Conservation (phyloP, 305 asterid genomes). For the Fraxinus latifolia region DNA sequence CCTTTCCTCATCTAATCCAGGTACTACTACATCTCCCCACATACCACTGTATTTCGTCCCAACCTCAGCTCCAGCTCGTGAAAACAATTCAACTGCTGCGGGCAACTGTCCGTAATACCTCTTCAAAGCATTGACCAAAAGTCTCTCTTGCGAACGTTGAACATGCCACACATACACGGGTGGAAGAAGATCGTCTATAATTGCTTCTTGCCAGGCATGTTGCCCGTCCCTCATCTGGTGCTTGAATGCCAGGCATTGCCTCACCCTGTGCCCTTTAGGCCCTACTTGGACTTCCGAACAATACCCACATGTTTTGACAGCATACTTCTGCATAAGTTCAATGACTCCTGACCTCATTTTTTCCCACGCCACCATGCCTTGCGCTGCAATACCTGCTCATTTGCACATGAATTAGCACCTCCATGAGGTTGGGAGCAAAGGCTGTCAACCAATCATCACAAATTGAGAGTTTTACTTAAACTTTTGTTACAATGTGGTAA, state of each 20-base stretch:
- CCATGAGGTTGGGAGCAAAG: not conserved
- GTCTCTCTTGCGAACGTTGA: slow-evolving; percentile 8
- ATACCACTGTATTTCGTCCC: slow-evolving; percentile 33
- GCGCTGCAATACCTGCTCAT: slow-evolving; percentile 45
- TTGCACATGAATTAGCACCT: not conserved
- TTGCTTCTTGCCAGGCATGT: slow-evolving; percentile 79
- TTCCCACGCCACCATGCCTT: slow-evolving; percentile 56
- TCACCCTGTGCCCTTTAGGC: slow-evolving; percentile 70
- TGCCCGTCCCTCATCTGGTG: slow-evolving; percentile 86
- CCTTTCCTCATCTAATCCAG: slow-evolving; percentile 52
- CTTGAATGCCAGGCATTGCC: slow-evolving; percentile 73
- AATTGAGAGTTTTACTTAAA: not conserved
- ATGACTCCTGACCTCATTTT: slow-evolving; percentile 38
- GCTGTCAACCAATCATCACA: not conserved
- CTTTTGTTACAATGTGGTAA: not conserved
- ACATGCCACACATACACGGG: slow-evolving; percentile 69
- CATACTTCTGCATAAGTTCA: slow-evolving; percentile 47
- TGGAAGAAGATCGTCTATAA: slow-evolving; percentile 51
- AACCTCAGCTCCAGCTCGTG: slow-evolving; percentile 53
- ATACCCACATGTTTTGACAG: slow-evolving; percentile 63
- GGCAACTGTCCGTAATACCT: slow-evolving; percentile 66
- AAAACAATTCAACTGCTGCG: slow-evolving; percentile 58
- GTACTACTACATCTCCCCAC: slow-evolving; percentile 57
- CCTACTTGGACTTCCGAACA: slow-evolving; percentile 77
- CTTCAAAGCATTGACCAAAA: slow-evolving; percentile 49